These are phyloP conservation scores for Tricholoma flavovirens DNA, from an alignment of 768 basidiomycete genomes.

Conservation along the genomic window DNA sequence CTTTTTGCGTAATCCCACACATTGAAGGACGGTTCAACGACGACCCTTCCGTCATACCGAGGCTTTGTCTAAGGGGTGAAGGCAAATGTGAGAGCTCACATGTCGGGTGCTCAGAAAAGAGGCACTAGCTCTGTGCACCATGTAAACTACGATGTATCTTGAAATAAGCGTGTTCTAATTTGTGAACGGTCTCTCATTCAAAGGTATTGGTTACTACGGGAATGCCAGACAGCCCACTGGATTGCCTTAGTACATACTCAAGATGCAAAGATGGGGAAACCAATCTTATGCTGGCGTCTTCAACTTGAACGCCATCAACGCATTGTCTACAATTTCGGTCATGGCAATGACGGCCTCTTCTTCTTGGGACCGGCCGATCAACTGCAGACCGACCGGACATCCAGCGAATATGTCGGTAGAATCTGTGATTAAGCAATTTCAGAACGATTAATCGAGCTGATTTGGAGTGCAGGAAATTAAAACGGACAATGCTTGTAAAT, in stretches of 20 bases:
- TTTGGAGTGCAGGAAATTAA: background rate
- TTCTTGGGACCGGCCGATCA: slow-evolving; percentile 61
- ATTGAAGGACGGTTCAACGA: background rate
- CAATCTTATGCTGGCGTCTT: background rate
- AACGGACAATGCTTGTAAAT: slow-evolving; percentile 52
- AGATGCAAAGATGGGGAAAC: background rate
- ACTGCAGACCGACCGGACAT: slow-evolving; percentile 60
- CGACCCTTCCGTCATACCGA: background rate
- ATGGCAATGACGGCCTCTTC: slow-evolving; percentile 69
- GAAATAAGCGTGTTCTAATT: too few species aligned
- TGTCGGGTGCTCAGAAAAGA: background rate
- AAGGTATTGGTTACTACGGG: slow-evolving; percentile 14
- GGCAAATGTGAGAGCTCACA: background rate
- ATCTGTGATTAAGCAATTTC: slow-evolving; percentile 30
- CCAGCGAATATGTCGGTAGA: slow-evolving; percentile 45
- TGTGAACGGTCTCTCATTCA: background rate
- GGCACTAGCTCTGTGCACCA: background rate
- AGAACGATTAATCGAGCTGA: background rate
- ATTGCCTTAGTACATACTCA: background rate
- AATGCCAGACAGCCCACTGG: slow-evolving; percentile 14
- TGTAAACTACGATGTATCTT: background rate
- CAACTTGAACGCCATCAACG: slow-evolving; percentile 34
- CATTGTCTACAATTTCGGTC: slow-evolving; percentile 58
- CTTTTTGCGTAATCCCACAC: background rate
- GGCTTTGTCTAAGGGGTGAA: background rate